Conservation (phyloP, 352 stramenopile species). For the Globisporangium recalcitrans region DNA sequence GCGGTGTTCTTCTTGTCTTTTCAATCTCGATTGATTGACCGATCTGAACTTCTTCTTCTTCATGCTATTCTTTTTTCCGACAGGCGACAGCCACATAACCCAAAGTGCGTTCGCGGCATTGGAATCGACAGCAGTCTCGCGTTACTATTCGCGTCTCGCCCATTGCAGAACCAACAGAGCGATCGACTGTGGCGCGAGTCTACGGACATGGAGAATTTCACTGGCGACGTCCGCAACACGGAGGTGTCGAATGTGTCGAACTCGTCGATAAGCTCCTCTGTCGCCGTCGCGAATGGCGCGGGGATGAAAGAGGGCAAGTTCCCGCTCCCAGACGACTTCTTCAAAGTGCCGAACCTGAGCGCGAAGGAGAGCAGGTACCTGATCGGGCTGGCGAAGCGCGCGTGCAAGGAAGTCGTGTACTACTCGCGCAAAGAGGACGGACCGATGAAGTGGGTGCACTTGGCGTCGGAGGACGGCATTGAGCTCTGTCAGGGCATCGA, state of each 20-base stretch:
- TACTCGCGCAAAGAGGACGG: constrained; percentile 64
- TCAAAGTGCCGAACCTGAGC: constrained; percentile 53
- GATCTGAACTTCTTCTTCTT: background rate
- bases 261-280: constrained; percentile 10
- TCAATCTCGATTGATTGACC: background rate
- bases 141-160: background rate
- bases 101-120: background rate
- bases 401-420: constrained; percentile 84
- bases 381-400: constrained; percentile 60
- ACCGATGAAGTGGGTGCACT: constrained; percentile 74
- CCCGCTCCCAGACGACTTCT: constrained; percentile 66
- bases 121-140: background rate
- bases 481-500: constrained; percentile 76
- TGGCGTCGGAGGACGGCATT: constrained; percentile 63
- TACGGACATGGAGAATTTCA: background rate
- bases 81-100: background rate
- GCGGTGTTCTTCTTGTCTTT: background rate
- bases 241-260: constrained; percentile 12
- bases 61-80: background rate
- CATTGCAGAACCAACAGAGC: background rate
- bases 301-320: constrained; percentile 26
- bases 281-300: background rate
- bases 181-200: background rate
- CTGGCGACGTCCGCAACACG: background rate
- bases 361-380: constrained; percentile 64